Evolutionary conservation across 768 basidiomycete genomes (phyloP).

Genomic region (Russula olivacea): DNA sequence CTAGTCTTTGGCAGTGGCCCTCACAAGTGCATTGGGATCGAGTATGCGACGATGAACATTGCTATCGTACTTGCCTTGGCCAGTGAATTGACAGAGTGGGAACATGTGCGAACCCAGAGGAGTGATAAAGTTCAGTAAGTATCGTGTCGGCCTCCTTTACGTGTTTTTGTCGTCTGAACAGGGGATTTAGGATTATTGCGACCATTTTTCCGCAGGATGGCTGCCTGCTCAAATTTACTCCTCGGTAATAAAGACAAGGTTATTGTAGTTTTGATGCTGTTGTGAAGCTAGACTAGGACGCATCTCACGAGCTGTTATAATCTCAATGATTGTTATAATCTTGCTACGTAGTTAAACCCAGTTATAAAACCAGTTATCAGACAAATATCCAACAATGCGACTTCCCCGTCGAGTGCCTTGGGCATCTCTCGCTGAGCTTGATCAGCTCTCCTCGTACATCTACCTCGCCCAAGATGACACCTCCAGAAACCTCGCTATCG

Average conservation of each 20-base stretch:
- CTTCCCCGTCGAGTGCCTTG: constrained; percentile 81
- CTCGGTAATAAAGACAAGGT: constrained; percentile 38
- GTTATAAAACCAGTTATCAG: not conserved
- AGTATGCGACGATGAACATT: constrained; percentile 92
- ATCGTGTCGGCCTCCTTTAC: not conserved
- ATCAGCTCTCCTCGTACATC: constrained; percentile 71
- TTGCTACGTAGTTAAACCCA: too few species aligned
- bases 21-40: constrained; percentile 86
- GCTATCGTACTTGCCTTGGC: constrained; percentile 82
- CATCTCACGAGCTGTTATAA: too few species aligned
- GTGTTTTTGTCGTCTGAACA: not conserved
- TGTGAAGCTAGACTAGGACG: not conserved
- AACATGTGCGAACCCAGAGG: constrained; percentile 75
- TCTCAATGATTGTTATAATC: too few species aligned
- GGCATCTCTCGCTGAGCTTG: constrained; percentile 61
- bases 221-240: constrained; percentile 70
- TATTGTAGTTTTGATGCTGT: not conserved
- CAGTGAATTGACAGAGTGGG: constrained; percentile 71
- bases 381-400: not conserved
- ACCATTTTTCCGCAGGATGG: constrained; percentile 96
- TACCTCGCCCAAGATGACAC: constrained; percentile 55
- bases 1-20: constrained; percentile 94
- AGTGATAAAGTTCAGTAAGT: constrained; percentile 81
- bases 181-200: constrained; percentile 71
- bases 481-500: constrained; percentile 53